Evolutionary conservation across 2,329 filamentous ascomycete genomes (phyloP).

Genomic region (Paradendryphiella salina): DNA sequence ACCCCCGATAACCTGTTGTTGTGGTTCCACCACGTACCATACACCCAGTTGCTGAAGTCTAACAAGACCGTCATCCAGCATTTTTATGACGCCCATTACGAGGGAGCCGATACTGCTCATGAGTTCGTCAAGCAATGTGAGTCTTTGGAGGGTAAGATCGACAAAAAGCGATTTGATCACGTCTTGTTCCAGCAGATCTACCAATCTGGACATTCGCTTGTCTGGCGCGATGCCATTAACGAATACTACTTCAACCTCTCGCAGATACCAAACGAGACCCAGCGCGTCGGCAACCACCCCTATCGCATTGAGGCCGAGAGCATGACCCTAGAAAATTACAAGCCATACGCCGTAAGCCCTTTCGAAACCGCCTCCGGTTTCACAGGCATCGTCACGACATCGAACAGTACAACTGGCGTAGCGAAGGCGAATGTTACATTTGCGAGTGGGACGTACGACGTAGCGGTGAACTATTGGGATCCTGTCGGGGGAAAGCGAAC

Average conservation of each 20-base stretch:
- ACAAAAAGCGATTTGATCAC: constrained; percentile 62
- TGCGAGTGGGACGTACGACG: constrained; percentile 60
- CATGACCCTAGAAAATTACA: constrained; percentile 65
- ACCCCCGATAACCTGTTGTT: constrained; percentile 70
- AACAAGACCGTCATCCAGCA: constrained; percentile 70
- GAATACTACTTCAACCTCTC: constrained; percentile 66
- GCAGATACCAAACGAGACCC: constrained; percentile 60
- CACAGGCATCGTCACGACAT: constrained; percentile 59
- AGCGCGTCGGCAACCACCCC: constrained; percentile 63
- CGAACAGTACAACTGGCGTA: constrained; percentile 58
- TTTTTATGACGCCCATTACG: constrained; percentile 67
- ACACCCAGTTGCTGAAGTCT: constrained; percentile 63
- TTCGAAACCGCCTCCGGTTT: constrained; percentile 63
- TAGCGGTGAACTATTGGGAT: constrained; percentile 70
- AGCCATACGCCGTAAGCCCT: constrained; percentile 57
- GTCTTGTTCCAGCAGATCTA: constrained; percentile 63
- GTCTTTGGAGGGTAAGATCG: constrained; percentile 59
- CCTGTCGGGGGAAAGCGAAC: constrained; percentile 59
- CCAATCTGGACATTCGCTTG: constrained; percentile 69
- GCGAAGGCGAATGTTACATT: constrained; percentile 53
- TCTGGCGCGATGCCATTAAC: constrained; percentile 70
- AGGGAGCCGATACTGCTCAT: constrained; percentile 63
- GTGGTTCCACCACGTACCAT: constrained; percentile 76
- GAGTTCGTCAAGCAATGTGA: constrained; percentile 61
- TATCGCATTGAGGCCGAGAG: constrained; percentile 70